Percentiles rank a stretch among this genome's conserved stretches.
phyloP scores from a whole-genome alignment of 768 basidiomycete species.

The Hygrocybe punicea region DNA sequence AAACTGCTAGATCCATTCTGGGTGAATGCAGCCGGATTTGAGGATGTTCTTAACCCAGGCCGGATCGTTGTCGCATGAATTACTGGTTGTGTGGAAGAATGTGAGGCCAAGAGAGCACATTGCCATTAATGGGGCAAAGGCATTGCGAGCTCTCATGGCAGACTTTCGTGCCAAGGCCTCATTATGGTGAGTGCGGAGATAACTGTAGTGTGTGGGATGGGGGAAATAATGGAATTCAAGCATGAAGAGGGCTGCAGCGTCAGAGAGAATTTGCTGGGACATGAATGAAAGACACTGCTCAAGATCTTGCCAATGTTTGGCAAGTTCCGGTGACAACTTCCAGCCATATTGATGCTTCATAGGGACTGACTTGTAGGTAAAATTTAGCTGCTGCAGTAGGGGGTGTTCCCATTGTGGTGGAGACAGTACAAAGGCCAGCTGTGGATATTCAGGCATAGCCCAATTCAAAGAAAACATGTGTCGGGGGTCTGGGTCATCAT shows the following conservation, averaged over 20 bases:
- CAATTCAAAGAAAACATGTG: background rate
- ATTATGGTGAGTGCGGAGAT: background rate
- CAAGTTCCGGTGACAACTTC: background rate
- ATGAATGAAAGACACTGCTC: background rate
- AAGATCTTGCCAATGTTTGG: background rate
- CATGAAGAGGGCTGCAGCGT: background rate
- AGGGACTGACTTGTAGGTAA: background rate
- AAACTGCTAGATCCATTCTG: background rate
- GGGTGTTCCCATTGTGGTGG: background rate
- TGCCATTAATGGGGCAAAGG: background rate
- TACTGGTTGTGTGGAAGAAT: background rate
- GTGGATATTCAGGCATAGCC: background rate
- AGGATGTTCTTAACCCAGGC: background rate
- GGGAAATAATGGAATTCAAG: background rate
- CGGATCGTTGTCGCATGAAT: background rate
- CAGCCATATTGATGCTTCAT: background rate
- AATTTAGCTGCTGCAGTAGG: background rate
- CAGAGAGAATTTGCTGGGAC: background rate
- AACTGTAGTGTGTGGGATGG: background rate
- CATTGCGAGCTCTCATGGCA: background rate
- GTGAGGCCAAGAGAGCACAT: background rate
- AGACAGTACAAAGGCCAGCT: background rate
- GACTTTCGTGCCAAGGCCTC: background rate
- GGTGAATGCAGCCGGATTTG: background rate
- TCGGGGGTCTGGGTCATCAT: background rate